Conservation (phyloP, 2,329 filamentous ascomycete species). For the Calonectria honghensis region DNA sequence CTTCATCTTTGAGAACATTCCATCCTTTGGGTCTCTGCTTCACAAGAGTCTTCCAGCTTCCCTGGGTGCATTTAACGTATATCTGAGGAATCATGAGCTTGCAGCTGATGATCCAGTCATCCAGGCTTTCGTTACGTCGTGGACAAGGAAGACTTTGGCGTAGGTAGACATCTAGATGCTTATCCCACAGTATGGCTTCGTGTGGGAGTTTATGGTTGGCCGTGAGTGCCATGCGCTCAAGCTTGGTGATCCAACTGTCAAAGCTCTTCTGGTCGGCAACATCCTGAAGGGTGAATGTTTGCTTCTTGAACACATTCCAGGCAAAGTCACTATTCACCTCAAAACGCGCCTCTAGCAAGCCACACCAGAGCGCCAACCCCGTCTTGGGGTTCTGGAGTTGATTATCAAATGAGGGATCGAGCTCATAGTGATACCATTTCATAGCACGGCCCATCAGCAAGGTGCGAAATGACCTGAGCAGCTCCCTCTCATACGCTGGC, state of each 20-base stretch:
- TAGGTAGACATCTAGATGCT: constrained; percentile 3
- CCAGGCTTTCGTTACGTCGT: constrained; percentile 14
- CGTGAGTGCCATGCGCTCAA: constrained; percentile 18
- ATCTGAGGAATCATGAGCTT: constrained; percentile 15
- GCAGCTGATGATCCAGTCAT: constrained; percentile 22
- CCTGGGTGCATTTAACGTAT: constrained; percentile 22
- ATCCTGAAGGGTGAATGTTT: constrained; percentile 11
- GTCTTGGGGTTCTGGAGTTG: constrained; percentile 1
- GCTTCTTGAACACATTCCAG: constrained; percentile 14
- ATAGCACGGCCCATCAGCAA: constrained; percentile 8
- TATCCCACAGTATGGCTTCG: constrained; percentile 17
- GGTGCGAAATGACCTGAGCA: background rate
- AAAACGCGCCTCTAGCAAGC: constrained; percentile 3
- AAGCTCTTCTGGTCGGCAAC: constrained; percentile 14
- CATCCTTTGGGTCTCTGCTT: constrained; percentile 13
- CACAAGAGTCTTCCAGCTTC: constrained; percentile 7
- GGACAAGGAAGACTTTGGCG: constrained; percentile 11
- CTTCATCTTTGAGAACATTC: background rate
- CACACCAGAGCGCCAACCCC: background rate
- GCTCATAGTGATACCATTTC: constrained; percentile 24
- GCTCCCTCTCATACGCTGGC: constrained; percentile 4
- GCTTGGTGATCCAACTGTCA: constrained; percentile 10
- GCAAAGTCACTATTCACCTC: constrained; percentile 3
- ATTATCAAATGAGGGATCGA: background rate
- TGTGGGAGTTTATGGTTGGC: constrained; percentile 26